Evolutionary conservation across 176 grass and related monocot genomes (phyloP), one percentile per base, ranked within the genome.

Genomic region (Poa annua): DNA sequence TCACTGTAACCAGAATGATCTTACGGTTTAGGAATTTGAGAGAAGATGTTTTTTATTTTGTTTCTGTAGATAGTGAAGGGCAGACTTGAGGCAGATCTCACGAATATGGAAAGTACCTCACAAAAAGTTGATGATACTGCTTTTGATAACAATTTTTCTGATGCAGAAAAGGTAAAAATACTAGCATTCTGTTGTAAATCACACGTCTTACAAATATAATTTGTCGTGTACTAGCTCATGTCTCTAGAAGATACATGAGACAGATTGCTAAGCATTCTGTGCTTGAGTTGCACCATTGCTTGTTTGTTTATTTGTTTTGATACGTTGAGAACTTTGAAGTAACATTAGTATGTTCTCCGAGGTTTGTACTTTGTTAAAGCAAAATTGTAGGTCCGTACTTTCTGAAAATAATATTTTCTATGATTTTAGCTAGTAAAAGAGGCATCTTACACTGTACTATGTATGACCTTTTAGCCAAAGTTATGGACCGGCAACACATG

Each of bases 51-150:
- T 44, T 35, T 54, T 89, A 75, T 80, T 41, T 50, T 50, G 14
- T 50, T 61, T 82, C 33, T 89, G 77, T 73, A 99, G 97, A 38
- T 75, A 87, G 80, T 87, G 85, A 93, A 92, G 86, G 74, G 71
- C 26, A 90, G 86, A 81, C 82, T 99, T 75, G 81, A 94, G 64
- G 75, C 73, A 55, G 87, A 90, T 88, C 36, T 83, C 13, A 79
- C 41, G 25, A 35, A 41, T 57, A 77, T 73, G 71, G 90, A 81
- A 73, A 89, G 22, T 57, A 67, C 76, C 41, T 74, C 66, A 47
- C 76, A 92, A 72, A 96, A 88, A 59, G 71, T 39, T 66, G 75
- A 55, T 48, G 60, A 66, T 56, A 80, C 60, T 81, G 22, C 53
- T 79, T 86, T 60, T 75, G 88, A 83, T 84, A 83, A 71, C 60